phyloP scores from a whole-genome alignment of 495 filamentous ascomycete species.

The Massariosphaeria phaeospora region DNA sequence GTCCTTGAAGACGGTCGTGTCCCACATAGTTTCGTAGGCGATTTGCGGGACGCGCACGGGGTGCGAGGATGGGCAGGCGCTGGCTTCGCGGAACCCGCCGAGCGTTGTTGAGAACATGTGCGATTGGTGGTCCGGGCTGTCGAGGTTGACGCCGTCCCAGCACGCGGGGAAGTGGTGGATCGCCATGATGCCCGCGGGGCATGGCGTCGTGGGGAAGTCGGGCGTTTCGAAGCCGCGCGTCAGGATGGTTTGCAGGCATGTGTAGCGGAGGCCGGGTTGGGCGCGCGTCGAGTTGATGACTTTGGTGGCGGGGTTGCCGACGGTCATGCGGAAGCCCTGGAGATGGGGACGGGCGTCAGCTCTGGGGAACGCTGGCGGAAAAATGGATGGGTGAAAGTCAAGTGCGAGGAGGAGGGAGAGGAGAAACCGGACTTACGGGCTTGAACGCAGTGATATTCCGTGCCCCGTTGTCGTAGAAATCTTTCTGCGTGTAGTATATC shows the following conservation, averaged over 20 bases:
- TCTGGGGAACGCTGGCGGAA: background rate
- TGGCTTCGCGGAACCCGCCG: constrained; percentile 25
- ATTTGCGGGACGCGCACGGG: constrained; percentile 27
- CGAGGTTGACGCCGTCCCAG: constrained; percentile 29
- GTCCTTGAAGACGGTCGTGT: constrained; percentile 24
- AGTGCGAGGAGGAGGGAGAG: background rate
- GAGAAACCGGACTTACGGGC: constrained; percentile 38
- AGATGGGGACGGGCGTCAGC: constrained; percentile 8
- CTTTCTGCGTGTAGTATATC: constrained; percentile 45
- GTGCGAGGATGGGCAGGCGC: constrained; percentile 20
- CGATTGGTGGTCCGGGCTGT: constrained; percentile 26
- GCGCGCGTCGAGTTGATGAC: constrained; percentile 15
- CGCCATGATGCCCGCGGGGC: constrained; percentile 48
- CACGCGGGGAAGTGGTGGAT: constrained; percentile 49
- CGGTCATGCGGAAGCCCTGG: constrained; percentile 54
- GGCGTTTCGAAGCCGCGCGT: constrained; percentile 45
- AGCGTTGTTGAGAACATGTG: constrained; percentile 20
- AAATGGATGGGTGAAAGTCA: too few relatives aligned
- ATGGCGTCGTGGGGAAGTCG: constrained; percentile 46
- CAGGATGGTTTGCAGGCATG: constrained; percentile 44
- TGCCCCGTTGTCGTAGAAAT: constrained; percentile 45
- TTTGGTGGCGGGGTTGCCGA: constrained; percentile 44
- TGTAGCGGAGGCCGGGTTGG: constrained; percentile 46
- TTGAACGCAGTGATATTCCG: constrained; percentile 46
- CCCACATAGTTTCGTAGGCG: constrained; percentile 31